Percentiles rank a stretch among this genome's conserved stretches.
Conservation (phyloP, 2,329 filamentous ascomycete species). For the Calonectria ilicicola region DNA sequence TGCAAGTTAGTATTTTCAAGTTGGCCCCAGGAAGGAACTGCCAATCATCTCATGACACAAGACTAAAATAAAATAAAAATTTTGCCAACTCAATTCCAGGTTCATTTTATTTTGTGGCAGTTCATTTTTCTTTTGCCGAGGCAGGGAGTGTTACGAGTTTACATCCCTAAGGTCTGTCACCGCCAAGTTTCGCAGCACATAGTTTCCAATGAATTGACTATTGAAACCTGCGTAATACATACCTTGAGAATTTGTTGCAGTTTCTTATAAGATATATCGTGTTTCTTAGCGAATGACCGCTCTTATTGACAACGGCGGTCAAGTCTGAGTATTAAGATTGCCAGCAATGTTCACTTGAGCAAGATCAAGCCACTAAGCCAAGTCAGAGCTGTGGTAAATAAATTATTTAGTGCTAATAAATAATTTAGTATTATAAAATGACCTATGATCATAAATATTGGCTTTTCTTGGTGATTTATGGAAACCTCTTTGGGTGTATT, state of each 20-base stretch:
- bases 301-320: no score
- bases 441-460: no score
- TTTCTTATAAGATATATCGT: background rate
- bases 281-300: no score
- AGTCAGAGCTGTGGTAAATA: no score
- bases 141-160: background rate
- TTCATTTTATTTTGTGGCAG: background rate
- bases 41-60: conserved; percentile 1
- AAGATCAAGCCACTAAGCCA: no score
- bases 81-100: background rate
- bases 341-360: no score
- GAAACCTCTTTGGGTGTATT: no score
- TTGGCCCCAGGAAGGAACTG: background rate
- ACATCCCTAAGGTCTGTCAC: background rate
- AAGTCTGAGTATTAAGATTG: no score
- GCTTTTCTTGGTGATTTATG: no score
- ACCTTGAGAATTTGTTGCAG: background rate
- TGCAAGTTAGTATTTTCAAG: background rate
- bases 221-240: background rate
- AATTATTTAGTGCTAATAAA: no score
- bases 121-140: background rate
- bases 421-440: no score
- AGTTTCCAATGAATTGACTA: background rate
- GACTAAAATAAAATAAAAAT: background rate
- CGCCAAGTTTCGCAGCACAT: background rate